Conservation (phyloP, 441 rosid species). For the Isatis lusitanica region DNA sequence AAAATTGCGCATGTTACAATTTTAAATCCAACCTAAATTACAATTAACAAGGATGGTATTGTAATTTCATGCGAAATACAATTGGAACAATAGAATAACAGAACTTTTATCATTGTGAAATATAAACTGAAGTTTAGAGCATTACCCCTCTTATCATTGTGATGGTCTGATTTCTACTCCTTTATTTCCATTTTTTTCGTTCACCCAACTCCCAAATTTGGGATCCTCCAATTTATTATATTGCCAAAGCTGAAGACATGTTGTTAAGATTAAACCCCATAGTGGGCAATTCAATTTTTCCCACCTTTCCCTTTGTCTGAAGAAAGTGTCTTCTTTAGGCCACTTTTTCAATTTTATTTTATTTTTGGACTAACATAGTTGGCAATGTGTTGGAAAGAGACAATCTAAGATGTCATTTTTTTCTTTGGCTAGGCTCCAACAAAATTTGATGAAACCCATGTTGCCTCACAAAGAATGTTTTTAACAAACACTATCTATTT, state of each 20-base stretch:
- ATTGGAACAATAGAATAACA: not conserved
- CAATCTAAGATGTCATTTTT: conserved; percentile 30
- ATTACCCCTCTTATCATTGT: conserved; percentile 34
- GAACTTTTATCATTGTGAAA: not conserved
- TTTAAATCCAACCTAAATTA: not conserved
- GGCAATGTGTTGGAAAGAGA: conserved; percentile 44
- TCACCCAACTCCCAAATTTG: conserved; percentile 36
- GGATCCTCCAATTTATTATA: conserved; percentile 37
- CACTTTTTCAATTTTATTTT: conserved; percentile 20
- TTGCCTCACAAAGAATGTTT: conserved; percentile 36
- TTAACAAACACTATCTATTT: conserved; percentile 17
- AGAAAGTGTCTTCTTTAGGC: conserved; percentile 47
- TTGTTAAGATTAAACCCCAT: conserved; percentile 27
- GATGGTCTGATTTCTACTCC: conserved; percentile 12
- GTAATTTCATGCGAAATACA: not conserved
- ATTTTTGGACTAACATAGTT: conserved; percentile 33
- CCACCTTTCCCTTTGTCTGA: conserved; percentile 60
- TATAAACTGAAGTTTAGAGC: conserved; percentile 24
- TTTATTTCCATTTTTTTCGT: conserved; percentile 5
- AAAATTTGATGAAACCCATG: conserved; percentile 22
- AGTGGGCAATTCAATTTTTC: conserved; percentile 36
- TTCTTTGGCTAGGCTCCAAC: conserved; percentile 18
- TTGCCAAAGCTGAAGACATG: conserved; percentile 26
- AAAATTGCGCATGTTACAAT: not conserved
- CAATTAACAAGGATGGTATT: not conserved